Conservation (phyloP, 148 eudicot species). For the Spergularia marina region DNA sequence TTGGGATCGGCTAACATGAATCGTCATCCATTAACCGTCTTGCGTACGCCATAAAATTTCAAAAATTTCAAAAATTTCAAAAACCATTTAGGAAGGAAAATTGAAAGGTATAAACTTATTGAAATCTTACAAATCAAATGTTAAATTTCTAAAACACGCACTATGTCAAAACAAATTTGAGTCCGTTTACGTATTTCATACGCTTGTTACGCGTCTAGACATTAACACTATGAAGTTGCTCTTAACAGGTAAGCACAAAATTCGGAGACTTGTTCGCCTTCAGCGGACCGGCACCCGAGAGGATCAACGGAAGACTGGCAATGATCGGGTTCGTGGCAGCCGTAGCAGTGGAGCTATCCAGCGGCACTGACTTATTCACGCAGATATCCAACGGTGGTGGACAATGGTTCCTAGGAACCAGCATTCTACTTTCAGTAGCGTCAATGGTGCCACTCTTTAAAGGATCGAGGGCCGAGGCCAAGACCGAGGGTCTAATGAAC, state of each 20-base stretch:
- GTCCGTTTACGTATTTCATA: not conserved
- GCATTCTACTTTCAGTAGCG: conserved; percentile 49
- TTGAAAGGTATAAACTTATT: too few relatives aligned
- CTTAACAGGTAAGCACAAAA: conserved; percentile 50
- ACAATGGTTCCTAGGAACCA: conserved; percentile 66
- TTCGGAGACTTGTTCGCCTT: conserved; percentile 65
- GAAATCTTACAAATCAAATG: too few relatives aligned
- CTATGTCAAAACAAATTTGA: too few relatives aligned
- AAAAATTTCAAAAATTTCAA: too few relatives aligned
- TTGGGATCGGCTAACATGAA: too few relatives aligned
- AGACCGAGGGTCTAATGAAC: conserved; percentile 46
- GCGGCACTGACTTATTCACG: conserved; percentile 56
- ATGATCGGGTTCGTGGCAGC: conserved; percentile 90
- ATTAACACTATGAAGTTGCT: too few relatives aligned
- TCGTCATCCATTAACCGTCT: too few relatives aligned
- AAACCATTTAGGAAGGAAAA: too few relatives aligned
- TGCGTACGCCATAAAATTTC: too few relatives aligned
- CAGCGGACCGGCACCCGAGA: conserved; percentile 86
- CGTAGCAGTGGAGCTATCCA: conserved; percentile 54
- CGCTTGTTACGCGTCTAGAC: too few relatives aligned
- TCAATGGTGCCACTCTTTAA: conserved; percentile 57
- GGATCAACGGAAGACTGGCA: conserved; percentile 90
- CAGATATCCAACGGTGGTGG: conserved; percentile 73
- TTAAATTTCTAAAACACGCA: too few relatives aligned
- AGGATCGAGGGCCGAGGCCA: conserved; percentile 48